These are phyloP conservation scores for Mortierella hygrophila DNA, from an alignment of 192 early-diverging fungal species.

Conservation along the genomic window DNA sequence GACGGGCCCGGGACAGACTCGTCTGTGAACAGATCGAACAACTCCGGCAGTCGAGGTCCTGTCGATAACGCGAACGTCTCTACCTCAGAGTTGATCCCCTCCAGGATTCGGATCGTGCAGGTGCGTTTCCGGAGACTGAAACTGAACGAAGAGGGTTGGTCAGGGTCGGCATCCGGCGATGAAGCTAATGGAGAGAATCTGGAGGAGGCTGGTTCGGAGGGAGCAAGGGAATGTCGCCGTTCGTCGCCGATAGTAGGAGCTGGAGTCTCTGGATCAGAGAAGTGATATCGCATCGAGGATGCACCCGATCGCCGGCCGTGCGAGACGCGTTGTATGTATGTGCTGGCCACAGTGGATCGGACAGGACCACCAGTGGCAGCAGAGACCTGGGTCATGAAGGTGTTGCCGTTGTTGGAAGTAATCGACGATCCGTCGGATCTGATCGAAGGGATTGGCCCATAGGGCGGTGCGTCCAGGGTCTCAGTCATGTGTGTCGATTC, in stretches of 20 bases:
- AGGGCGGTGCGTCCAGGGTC: conserved; percentile 2
- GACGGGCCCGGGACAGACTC: conserved; percentile 36
- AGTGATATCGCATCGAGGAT: conserved; percentile 12
- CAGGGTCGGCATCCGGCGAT: background rate
- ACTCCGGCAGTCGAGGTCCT: conserved; percentile 33
- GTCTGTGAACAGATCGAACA: conserved; percentile 43
- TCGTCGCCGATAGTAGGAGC: background rate
- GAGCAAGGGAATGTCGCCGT: background rate
- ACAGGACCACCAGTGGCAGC: conserved; percentile 25
- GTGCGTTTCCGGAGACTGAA: conserved; percentile 15
- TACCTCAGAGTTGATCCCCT: conserved; percentile 15
- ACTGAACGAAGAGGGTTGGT: conserved; percentile 34
- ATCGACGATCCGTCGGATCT: conserved; percentile 19
- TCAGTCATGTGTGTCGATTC: background rate
- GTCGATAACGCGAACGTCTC: conserved; percentile 41
- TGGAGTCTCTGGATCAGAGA: background rate
- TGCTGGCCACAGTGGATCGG: conserved; percentile 10
- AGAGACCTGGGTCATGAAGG: conserved; percentile 33
- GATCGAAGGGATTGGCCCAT: background rate
- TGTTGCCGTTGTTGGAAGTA: conserved; percentile 32
- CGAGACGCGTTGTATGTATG: background rate
- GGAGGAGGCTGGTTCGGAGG: background rate
- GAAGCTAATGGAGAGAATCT: background rate
- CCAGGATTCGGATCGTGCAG: conserved; percentile 23
- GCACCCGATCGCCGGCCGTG: conserved; percentile 14